Percentiles rank a stretch among this genome's conserved stretches.
These are phyloP conservation scores for Verticillium isaacii DNA, from an alignment of 2,329 filamentous ascomycete genomes.

Conservation along the genomic window DNA sequence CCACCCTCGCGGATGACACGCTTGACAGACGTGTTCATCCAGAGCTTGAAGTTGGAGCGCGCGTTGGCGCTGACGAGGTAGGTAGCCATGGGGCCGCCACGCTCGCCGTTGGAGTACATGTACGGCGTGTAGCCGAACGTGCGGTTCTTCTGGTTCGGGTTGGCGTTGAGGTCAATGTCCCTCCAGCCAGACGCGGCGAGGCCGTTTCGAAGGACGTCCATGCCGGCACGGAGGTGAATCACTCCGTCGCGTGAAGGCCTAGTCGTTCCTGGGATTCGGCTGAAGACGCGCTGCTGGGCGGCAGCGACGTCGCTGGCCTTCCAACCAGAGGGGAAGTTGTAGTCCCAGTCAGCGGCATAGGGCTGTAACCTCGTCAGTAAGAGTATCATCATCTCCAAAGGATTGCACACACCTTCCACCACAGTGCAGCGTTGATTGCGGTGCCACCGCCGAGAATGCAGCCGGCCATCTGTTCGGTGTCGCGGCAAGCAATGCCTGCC, in stretches of 20 bases:
- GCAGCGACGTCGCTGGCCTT: slow-evolving; percentile 56
- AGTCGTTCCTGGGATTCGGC: slow-evolving; percentile 65
- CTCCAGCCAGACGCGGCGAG: slow-evolving; percentile 58
- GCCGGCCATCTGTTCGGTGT: slow-evolving; percentile 69
- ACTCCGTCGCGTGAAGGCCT: slow-evolving; percentile 61
- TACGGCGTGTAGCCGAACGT: slow-evolving; percentile 60
- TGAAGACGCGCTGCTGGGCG: slow-evolving; percentile 59
- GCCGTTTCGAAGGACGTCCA: slow-evolving; percentile 55
- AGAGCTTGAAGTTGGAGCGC: slow-evolving; percentile 62
- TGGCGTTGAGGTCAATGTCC: slow-evolving; percentile 54
- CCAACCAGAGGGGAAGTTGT: slow-evolving; percentile 70
- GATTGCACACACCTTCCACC: slow-evolving; percentile 50
- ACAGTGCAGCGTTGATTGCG: slow-evolving; percentile 63
- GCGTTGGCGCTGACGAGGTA: slow-evolving; percentile 60
- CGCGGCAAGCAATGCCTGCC: slow-evolving; percentile 59
- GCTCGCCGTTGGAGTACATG: slow-evolving; percentile 63
- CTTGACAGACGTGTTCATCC: slow-evolving; percentile 61
- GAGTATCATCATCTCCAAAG: neutral
- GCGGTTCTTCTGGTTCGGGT: slow-evolving; percentile 59
- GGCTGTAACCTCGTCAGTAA: slow-evolving; percentile 30
- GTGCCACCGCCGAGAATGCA: slow-evolving; percentile 66
- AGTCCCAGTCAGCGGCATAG: slow-evolving; percentile 62
- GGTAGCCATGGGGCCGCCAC: slow-evolving; percentile 65
- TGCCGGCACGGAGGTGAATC: slow-evolving; percentile 64
- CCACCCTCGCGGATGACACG: slow-evolving; percentile 60